Percentiles rank a stretch among this genome's conserved stretches.
phyloP scores from a whole-genome alignment of 768 basidiomycete genomes.

The Royoungia palumana region DNA sequence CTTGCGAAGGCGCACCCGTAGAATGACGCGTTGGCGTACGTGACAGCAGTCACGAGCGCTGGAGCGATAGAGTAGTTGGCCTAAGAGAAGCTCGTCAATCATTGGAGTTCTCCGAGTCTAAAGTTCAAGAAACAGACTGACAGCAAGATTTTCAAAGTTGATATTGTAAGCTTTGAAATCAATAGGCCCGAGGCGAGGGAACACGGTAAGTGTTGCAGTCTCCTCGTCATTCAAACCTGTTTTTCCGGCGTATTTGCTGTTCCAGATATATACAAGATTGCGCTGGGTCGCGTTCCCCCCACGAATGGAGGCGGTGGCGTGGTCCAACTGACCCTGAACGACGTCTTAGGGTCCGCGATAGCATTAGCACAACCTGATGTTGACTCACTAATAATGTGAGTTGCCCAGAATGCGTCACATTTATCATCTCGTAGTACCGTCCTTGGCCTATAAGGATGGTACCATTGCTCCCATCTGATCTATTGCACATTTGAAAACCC shows the following conservation, averaged over 20 bases:
- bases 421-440: slow-evolving; percentile 57
- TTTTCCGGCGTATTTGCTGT: slow-evolving; percentile 39
- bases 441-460: slow-evolving; percentile 53
- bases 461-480: slow-evolving; percentile 38
- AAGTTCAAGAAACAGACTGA: slow-evolving; percentile 25
- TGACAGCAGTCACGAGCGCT: slow-evolving; percentile 58
- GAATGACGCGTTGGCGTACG: slow-evolving; percentile 63
- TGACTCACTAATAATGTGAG: slow-evolving; percentile 51
- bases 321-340: slow-evolving; percentile 48
- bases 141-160: slow-evolving; percentile 65
- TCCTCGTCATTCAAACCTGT: slow-evolving; percentile 45
- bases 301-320: slow-evolving; percentile 35
- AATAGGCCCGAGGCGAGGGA: slow-evolving; percentile 45
- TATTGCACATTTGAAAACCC: slow-evolving; percentile 18
- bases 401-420: slow-evolving; percentile 51
- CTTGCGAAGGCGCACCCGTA: slow-evolving; percentile 52
- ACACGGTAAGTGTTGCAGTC: slow-evolving; percentile 56
- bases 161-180: slow-evolving; percentile 68
- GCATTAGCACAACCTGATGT: background rate
- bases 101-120: too few species aligned
- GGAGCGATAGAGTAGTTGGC: slow-evolving; percentile 47
- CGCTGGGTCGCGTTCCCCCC: slow-evolving; percentile 42
- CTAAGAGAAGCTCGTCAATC: background rate
- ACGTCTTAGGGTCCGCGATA: slow-evolving; percentile 1
- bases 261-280: slow-evolving; percentile 53